Percentiles rank a stretch among this genome's conserved stretches.
Conservation (phyloP, 2,329 filamentous ascomycete species). For the Claviceps pazoutovae region DNA sequence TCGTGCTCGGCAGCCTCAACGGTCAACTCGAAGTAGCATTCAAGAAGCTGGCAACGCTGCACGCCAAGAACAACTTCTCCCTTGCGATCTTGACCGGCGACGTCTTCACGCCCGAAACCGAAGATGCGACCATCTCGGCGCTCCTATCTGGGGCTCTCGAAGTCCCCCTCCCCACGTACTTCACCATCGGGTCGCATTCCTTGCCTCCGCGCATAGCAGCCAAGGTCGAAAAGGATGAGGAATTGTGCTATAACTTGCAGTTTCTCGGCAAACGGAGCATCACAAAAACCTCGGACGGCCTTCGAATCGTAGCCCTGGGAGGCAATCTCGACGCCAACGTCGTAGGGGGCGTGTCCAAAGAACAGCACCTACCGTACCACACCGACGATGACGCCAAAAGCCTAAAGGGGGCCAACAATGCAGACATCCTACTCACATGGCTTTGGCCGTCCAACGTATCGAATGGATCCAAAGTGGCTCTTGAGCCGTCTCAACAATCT, state of each 20-base stretch:
- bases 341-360: conserved; percentile 48
- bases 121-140: conserved; percentile 43
- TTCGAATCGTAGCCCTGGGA: conserved; percentile 77
- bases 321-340: conserved; percentile 53
- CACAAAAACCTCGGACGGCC: conserved; percentile 78
- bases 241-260: conserved; percentile 80
- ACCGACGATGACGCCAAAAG: conserved; percentile 62
- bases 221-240: conserved; percentile 58
- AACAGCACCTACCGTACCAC: conserved; percentile 66
- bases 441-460: conserved; percentile 70
- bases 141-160: conserved; percentile 60
- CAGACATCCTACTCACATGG: conserved; percentile 77
- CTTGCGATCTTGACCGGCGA: conserved; percentile 77
- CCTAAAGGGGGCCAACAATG: conserved; percentile 59
- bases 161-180: conserved; percentile 78
- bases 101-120: conserved; percentile 53
- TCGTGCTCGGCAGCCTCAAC: conserved; percentile 72
- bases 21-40: conserved; percentile 66
- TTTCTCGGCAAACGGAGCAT: conserved; percentile 78
- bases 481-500: conserved; percentile 38
- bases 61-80: conserved; percentile 76
- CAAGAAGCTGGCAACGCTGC: conserved; percentile 64
- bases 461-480: conserved; percentile 48
- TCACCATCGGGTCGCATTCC: conserved; percentile 61
- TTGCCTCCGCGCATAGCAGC: conserved; percentile 58